phyloP scores from a whole-genome alignment of 352 stramenopile species.

The Phytopythium vexans region DNA sequence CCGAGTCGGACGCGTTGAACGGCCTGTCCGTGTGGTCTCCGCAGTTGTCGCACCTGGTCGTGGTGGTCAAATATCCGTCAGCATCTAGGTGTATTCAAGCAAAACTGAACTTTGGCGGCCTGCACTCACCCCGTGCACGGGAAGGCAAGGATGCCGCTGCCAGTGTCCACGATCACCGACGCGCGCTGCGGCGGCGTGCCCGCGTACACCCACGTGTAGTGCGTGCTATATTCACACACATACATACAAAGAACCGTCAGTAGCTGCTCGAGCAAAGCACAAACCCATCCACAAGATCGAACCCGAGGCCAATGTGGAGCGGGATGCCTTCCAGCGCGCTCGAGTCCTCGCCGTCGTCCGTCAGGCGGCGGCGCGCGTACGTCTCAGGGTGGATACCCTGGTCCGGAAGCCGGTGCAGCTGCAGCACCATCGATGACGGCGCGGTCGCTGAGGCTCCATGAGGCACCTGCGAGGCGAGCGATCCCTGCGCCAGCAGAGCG shows the following conservation, averaged over 20 bases:
- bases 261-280: neutral
- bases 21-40: conserved; percentile 72
- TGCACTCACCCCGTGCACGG: conserved; percentile 63
- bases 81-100: neutral
- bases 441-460: conserved; percentile 2
- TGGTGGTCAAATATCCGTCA: neutral
- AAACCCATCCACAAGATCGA: neutral
- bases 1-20: conserved; percentile 59
- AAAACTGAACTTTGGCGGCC: neutral
- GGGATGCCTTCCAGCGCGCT: conserved; percentile 45
- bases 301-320: conserved; percentile 66
- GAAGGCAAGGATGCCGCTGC: conserved; percentile 76
- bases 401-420: conserved; percentile 39
- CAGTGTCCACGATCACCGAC: conserved; percentile 83
- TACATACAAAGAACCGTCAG: neutral
- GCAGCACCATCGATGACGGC: conserved; percentile 22
- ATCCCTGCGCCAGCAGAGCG: conserved; percentile 2
- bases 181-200: conserved; percentile 76
- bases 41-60: conserved; percentile 48
- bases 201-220: conserved; percentile 84
- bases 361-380: conserved; percentile 41
- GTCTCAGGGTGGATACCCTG: conserved; percentile 29
- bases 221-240: conserved; percentile 36
- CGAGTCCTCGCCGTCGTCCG: conserved; percentile 19
- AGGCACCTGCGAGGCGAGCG: neutral